A percentile compares a stretch with the other conserved stretches of the same genome.
phyloP scores from a whole-genome alignment of 306 rosid species.

The Calophaca sinica region DNA sequence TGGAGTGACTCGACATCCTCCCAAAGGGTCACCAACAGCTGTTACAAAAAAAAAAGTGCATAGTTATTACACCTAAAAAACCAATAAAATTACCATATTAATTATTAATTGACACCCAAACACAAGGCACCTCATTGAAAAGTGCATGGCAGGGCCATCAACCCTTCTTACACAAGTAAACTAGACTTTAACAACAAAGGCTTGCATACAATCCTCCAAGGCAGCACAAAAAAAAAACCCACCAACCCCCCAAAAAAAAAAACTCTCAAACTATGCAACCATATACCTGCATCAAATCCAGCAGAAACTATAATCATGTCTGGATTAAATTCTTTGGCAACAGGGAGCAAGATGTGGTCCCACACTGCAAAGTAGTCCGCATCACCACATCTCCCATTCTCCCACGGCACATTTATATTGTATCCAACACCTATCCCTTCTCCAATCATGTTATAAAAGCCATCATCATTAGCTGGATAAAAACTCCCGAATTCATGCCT shows the following conservation, averaged over 20 bases:
- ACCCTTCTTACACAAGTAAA: slow-evolving; percentile 13
- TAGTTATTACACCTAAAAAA: neutral
- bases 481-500: slow-evolving; percentile 94
- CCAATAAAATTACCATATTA: slow-evolving; percentile 14
- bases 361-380: slow-evolving; percentile 95
- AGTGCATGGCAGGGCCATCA: neutral
- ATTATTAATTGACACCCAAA: slow-evolving; percentile 8
- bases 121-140: neutral
- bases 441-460: slow-evolving; percentile 81
- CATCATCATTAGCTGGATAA: slow-evolving; percentile 80
- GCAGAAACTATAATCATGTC: slow-evolving; percentile 88
- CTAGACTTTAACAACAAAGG: neutral
- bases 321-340: slow-evolving; percentile 84
- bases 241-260: neutral
- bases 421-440: slow-evolving; percentile 87
- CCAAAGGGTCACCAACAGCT: slow-evolving; percentile 93
- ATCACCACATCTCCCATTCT: slow-evolving; percentile 86
- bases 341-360: slow-evolving; percentile 93
- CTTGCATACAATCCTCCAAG: neutral
- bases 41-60: slow-evolving; percentile 46
- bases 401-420: slow-evolving; percentile 98
- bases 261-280: slow-evolving; percentile 15
- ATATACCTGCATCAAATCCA: slow-evolving; percentile 96
- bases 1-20: slow-evolving; percentile 90
- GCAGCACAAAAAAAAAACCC: slow-evolving; percentile 4